Evolutionary conservation across 2,329 filamentous ascomycete genomes (phyloP).

Genomic region (Mycosphaerella sp.): DNA sequence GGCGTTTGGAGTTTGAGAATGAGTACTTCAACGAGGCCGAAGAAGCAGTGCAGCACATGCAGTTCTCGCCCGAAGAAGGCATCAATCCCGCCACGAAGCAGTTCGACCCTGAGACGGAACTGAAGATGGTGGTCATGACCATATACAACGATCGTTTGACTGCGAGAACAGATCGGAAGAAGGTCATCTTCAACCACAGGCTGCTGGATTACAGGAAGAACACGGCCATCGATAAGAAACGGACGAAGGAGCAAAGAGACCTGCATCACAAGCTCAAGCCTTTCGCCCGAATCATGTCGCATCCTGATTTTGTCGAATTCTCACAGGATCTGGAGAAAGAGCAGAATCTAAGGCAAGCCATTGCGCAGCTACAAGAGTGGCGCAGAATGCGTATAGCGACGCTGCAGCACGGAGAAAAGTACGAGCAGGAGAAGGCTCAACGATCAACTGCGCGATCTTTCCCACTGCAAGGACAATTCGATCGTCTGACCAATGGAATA

Average conservation of each 20-base stretch:
- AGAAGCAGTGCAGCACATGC: slow-evolving; percentile 96
- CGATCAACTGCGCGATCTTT: slow-evolving; percentile 55
- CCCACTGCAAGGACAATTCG: slow-evolving; percentile 35
- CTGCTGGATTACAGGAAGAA: slow-evolving; percentile 92
- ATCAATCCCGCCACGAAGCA: slow-evolving; percentile 77
- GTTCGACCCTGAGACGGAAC: slow-evolving; percentile 89
- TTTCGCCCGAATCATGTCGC: slow-evolving; percentile 95
- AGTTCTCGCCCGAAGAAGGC: slow-evolving; percentile 93
- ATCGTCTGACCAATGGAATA: slow-evolving; percentile 27
- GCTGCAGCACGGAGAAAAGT: slow-evolving; percentile 80
- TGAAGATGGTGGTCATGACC: slow-evolving; percentile 97
- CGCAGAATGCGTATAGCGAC: slow-evolving; percentile 76
- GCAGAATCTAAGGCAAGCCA: slow-evolving; percentile 82
- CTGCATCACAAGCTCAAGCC: slow-evolving; percentile 90
- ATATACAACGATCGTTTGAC: slow-evolving; percentile 94
- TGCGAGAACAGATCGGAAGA: slow-evolving; percentile 86
- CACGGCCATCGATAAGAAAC: slow-evolving; percentile 81
- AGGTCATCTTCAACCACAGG: slow-evolving; percentile 92
- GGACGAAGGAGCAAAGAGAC: slow-evolving; percentile 91
- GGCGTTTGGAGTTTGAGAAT: slow-evolving; percentile 92
- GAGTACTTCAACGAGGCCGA: slow-evolving; percentile 98
- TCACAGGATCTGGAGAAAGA: slow-evolving; percentile 83
- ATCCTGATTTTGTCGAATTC: slow-evolving; percentile 79
- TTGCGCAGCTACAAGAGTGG: slow-evolving; percentile 90
- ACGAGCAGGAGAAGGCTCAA: slow-evolving; percentile 77